Base-by-base conservation (phyloP, 805 yeast genomes). In the Barnettozyma sucrosica region DNA sequence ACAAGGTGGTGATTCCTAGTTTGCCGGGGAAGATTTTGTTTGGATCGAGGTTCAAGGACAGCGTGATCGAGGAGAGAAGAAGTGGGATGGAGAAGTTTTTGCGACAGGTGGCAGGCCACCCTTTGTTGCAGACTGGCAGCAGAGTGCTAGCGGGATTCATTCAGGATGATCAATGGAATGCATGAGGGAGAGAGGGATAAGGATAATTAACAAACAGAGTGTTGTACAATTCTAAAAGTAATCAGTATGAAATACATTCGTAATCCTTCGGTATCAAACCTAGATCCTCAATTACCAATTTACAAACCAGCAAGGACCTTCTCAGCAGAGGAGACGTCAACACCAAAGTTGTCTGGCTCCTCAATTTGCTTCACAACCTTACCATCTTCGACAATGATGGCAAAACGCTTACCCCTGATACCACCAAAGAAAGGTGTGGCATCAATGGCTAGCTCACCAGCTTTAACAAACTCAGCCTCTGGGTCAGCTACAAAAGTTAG, bases 111-210 rank as follows among this genome's bases (percentile, higher is more conserved):
- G 93, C 95, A 13, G 93, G 96, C 11, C 99, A 92, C 65, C 99
- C 99, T 1, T 67, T 92, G 51, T 68, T 92, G 50, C 98, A 93
- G 67, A 85, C 96, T 0, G 95, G 95, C 0, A 75, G 92, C 19
- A 79, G 80, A 55, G 80, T 83, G 1, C 74, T 90, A 53, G 81
- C 82, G 48, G 83, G 89, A 45, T 92, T 93, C 58, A 81, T 93
- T 46, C 97, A 92, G 65, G 90, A 87, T 59, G 95, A 88, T 5
- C 74, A 69, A 36, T 88, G 95, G 95, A 28, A 7, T 28, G 32
- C 32, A 4, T 28, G 32, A 28, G 32, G n/a, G 16, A 13, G 32
- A 28, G n/a, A 13, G 16, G 13, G 30, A 8, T 6, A 32, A n/a
- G 7, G 7, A 4, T 32, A n/a, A 32, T 32, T 32, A 9, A 32